Percentiles rank a stretch among this genome's conserved stretches.
Conservation (phyloP, 345 rosid species). For the Luvunga scandens region DNA sequence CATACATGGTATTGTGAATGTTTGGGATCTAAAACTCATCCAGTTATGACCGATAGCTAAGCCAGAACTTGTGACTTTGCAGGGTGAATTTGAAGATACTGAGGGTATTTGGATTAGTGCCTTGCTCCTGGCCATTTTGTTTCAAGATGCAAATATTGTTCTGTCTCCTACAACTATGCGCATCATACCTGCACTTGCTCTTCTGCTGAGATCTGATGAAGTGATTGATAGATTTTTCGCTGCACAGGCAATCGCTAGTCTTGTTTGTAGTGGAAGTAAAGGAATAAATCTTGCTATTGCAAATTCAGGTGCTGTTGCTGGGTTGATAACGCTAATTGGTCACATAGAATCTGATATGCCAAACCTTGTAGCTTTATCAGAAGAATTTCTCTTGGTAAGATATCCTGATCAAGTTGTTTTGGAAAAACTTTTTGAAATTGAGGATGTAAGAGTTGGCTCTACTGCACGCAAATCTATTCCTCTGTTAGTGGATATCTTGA, state of each 20-base stretch:
- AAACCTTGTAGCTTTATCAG: constrained; percentile 52
- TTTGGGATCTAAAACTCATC: background rate
- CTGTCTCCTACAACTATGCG: constrained; percentile 59
- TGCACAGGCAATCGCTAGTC: constrained; percentile 89
- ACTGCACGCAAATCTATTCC: constrained; percentile 78
- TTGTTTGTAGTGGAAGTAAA: constrained; percentile 58
- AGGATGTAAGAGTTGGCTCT: constrained; percentile 75
- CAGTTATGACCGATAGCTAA: constrained; percentile 11
- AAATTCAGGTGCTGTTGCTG: constrained; percentile 81
- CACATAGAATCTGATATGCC: constrained; percentile 53
- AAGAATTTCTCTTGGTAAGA: constrained; percentile 56
- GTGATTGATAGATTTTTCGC: constrained; percentile 70
- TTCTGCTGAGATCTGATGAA: constrained; percentile 75
- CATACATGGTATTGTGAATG: background rate
- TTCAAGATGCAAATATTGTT: constrained; percentile 63
- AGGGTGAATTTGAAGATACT: constrained; percentile 66
- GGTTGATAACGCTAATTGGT: constrained; percentile 72
- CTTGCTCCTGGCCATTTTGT: constrained; percentile 71
- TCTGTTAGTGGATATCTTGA: constrained; percentile 78
- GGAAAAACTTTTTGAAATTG: constrained; percentile 68
- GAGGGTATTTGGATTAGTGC: constrained; percentile 81
- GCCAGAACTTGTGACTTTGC: constrained; percentile 15
- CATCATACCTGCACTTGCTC: constrained; percentile 67
- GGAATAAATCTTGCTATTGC: constrained; percentile 69
- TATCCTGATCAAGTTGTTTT: constrained; percentile 70